phyloP scores from a whole-genome alignment of 768 basidiomycete species.

The Phlebiopsis flavidoalba region DNA sequence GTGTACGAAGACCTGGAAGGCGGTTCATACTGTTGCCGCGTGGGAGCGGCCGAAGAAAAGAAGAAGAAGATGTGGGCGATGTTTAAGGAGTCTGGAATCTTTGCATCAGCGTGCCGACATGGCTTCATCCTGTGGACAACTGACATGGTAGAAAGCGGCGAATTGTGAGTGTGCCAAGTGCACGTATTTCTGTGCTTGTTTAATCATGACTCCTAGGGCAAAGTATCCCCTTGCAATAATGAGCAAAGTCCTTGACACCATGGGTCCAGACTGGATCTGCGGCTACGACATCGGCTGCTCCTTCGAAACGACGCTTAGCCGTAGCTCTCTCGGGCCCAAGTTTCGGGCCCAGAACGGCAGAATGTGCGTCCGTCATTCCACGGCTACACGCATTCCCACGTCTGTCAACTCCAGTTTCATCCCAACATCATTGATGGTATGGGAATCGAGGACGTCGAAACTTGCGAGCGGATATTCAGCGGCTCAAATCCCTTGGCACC shows the following conservation, averaged over 20 bases:
- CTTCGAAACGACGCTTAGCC: conserved; percentile 8
- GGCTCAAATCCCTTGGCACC: conserved; percentile 23
- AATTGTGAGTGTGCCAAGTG: conserved; percentile 14
- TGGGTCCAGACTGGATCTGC: neutral
- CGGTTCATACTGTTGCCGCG: no score
- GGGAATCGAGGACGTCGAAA: conserved; percentile 34
- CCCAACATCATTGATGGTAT: conserved; percentile 24
- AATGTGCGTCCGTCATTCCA: conserved; percentile 27
- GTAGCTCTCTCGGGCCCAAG: conserved; percentile 7
- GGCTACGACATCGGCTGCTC: conserved; percentile 20
- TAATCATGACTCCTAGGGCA: conserved; percentile 10
- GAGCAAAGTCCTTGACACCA: neutral
- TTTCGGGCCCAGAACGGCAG: neutral
- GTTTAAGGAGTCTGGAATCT: conserved; percentile 34
- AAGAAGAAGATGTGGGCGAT: conserved; percentile 30
- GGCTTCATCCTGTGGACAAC: conserved; percentile 15
- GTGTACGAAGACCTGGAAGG: conserved; percentile 30
- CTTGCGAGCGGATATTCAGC: conserved; percentile 24
- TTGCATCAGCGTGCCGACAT: conserved; percentile 23
- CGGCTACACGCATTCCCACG: conserved; percentile 30
- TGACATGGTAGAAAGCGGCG: conserved; percentile 15
- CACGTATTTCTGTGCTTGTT: neutral
- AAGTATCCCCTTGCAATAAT: conserved; percentile 18
- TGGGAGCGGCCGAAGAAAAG: no score
- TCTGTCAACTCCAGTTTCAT: conserved; percentile 29